Conservation (phyloP, 345 rosid genomes). For the Eucalyptus marginata region DNA sequence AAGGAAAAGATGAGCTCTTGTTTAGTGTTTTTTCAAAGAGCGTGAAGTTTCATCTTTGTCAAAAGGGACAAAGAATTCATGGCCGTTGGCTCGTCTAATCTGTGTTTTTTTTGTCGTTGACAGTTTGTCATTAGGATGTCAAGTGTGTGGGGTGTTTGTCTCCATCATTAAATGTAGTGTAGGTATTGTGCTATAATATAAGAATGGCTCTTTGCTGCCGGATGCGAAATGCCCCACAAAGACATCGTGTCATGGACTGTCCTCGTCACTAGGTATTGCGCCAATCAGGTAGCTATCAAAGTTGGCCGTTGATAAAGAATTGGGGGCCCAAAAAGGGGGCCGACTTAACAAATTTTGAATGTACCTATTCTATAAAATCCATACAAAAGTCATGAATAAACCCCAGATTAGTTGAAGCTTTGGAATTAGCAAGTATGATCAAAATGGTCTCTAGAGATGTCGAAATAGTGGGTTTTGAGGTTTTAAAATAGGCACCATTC, state of each 20-base stretch:
- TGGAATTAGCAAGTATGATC: not conserved
- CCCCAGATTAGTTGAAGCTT: not conserved
- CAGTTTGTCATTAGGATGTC: not conserved
- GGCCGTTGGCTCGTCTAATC: not conserved
- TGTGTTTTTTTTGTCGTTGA: not conserved
- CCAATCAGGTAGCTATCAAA: not conserved
- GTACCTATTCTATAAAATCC: not conserved
- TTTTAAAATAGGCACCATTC: not conserved
- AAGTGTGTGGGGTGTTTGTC: not conserved
- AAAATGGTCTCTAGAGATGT: not conserved
- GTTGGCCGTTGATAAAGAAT: not conserved
- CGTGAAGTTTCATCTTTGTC: not conserved
- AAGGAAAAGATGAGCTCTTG: not conserved
- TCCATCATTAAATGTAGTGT: not conserved
- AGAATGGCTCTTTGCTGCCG: slow-evolving; percentile 14
- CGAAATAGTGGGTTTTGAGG: not conserved
- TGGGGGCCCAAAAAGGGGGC: not conserved
- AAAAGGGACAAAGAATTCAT: not conserved
- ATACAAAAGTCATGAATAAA: not conserved
- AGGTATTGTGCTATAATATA: not conserved
- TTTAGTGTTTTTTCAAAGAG: not conserved
- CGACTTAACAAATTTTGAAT: not conserved
- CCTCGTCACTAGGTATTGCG: slow-evolving; percentile 18
- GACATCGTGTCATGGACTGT: slow-evolving; percentile 48
- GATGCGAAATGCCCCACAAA: slow-evolving; percentile 30